Percentiles rank a stretch among this genome's conserved stretches.
Evolutionary conservation across 2,329 filamentous ascomycete species (phyloP).

Genomic region (Tympanopsis confertula): DNA sequence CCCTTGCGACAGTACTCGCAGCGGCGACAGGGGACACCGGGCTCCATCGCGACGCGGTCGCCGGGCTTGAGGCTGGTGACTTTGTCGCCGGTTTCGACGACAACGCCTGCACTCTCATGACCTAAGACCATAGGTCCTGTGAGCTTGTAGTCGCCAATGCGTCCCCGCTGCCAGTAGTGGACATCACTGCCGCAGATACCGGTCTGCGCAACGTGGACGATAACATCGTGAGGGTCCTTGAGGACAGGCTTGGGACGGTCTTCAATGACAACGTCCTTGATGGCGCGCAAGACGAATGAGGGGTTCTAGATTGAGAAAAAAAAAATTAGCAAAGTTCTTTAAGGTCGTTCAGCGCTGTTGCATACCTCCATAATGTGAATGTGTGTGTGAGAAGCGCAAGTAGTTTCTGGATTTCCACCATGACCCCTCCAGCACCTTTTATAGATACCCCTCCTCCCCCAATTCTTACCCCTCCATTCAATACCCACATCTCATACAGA

Average conservation of each 20-base stretch:
- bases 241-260: slow-evolving; percentile 26
- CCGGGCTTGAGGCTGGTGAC: slow-evolving; percentile 29
- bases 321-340: slow-evolving; percentile 1
- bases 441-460: background rate
- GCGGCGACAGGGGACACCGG: slow-evolving; percentile 28
- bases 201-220: slow-evolving; percentile 22
- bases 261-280: slow-evolving; percentile 31
- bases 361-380: background rate
- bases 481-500: background rate
- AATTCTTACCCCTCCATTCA: background rate
- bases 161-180: slow-evolving; percentile 32
- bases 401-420: background rate
- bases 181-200: slow-evolving; percentile 35
- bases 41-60: slow-evolving; percentile 34
- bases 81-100: slow-evolving; percentile 24
- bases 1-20: slow-evolving; percentile 29
- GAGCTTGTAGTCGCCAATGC: slow-evolving; percentile 31
- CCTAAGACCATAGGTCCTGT: slow-evolving; percentile 31
- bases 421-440: background rate
- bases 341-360: slow-evolving; percentile 5
- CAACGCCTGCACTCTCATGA: slow-evolving; percentile 28
- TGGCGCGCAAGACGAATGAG: slow-evolving; percentile 31
- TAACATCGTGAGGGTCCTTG: slow-evolving; percentile 25
- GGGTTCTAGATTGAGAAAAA: slow-evolving; percentile 19
- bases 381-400: background rate